phyloP scores from a whole-genome alignment of 495 filamentous ascomycete species.

The Hamigera avellanea region DNA sequence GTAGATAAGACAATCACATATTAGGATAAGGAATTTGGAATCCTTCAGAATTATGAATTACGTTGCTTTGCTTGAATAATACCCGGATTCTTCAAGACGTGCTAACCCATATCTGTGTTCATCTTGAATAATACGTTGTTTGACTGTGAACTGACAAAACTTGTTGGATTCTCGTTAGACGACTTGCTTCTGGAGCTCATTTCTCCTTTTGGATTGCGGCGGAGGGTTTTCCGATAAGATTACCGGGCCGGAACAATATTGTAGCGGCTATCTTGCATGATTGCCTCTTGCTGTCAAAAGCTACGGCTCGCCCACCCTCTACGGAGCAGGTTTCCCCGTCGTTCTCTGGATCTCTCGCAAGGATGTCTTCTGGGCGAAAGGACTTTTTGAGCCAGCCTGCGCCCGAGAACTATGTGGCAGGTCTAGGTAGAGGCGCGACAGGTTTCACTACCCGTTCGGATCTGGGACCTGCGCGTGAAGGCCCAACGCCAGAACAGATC shows the following conservation, averaged over 20 bases:
- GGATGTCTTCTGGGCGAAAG: slow-evolving; percentile 64
- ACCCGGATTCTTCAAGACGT: slow-evolving; percentile 92
- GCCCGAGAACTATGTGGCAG: slow-evolving; percentile 96
- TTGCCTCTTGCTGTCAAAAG: slow-evolving; percentile 3
- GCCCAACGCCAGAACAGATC: slow-evolving; percentile 95
- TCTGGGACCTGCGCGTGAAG: slow-evolving; percentile 90
- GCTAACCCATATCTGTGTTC: slow-evolving; percentile 79
- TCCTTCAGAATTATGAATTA: too few species aligned
- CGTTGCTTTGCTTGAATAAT: slow-evolving; percentile 77
- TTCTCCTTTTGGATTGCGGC: too few species aligned
- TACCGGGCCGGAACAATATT: slow-evolving; percentile 24
- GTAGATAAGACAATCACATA: slow-evolving; percentile 1
- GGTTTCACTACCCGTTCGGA: slow-evolving; percentile 97
- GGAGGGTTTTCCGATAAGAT: slow-evolving; percentile 27
- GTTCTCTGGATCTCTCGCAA: too few species aligned
- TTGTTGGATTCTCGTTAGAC: too few species aligned
- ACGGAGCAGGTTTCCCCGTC: too few species aligned
- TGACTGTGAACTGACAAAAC: slow-evolving; percentile 30
- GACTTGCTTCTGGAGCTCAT: too few species aligned
- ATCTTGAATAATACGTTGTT: slow-evolving; percentile 78
- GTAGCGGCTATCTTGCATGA: slow-evolving; percentile 7
- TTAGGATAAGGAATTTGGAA: too few species aligned
- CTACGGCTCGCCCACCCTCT: neutral
- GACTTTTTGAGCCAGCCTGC: slow-evolving; percentile 88
- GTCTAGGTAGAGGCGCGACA: slow-evolving; percentile 93